Evolutionary conservation across 345 rosid genomes (phyloP).

Genomic region (Erodium maritimum): DNA sequence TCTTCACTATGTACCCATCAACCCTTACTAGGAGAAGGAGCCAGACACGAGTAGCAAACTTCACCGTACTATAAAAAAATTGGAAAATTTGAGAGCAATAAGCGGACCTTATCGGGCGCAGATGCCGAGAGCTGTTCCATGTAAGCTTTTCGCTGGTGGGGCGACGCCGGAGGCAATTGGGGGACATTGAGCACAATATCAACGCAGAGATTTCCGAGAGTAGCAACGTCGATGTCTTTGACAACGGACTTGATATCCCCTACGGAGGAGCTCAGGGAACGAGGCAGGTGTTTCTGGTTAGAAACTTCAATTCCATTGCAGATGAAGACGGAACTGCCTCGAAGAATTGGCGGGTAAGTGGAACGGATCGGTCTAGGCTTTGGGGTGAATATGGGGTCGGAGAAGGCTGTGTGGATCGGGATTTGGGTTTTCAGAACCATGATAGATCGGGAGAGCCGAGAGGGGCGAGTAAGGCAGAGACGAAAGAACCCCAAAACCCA

Average conservation of each 20-base stretch:
- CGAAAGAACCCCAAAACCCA: too few species aligned
- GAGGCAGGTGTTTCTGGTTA: conserved; percentile 12
- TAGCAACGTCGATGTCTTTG: conserved; percentile 59
- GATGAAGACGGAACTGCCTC: conserved; percentile 15
- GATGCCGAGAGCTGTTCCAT: conserved; percentile 60
- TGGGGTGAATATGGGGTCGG: too few species aligned
- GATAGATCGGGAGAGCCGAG: too few species aligned
- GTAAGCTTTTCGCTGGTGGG: conserved; percentile 39
- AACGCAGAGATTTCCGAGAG: conserved; percentile 89
- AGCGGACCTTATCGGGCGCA: conserved; percentile 92
- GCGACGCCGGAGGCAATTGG: conserved; percentile 62
- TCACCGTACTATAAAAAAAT: not conserved
- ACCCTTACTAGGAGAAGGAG: not conserved
- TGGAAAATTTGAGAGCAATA: not conserved
- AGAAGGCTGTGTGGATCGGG: too few species aligned
- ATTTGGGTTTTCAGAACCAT: too few species aligned
- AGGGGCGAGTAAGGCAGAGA: too few species aligned
- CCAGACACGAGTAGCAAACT: not conserved
- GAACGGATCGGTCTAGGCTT: too few species aligned
- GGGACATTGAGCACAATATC: conserved; percentile 84
- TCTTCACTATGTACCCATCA: not conserved
- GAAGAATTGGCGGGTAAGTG: not conserved
- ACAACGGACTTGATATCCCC: conserved; percentile 4
- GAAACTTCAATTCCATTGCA: conserved; percentile 25
- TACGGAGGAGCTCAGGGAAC: conserved; percentile 11